A percentile compares a stretch with the other conserved stretches of the same genome.
Evolutionary conservation across 2,329 filamentous ascomycete species (phyloP).

Genomic region (Clathrospora elynae): DNA sequence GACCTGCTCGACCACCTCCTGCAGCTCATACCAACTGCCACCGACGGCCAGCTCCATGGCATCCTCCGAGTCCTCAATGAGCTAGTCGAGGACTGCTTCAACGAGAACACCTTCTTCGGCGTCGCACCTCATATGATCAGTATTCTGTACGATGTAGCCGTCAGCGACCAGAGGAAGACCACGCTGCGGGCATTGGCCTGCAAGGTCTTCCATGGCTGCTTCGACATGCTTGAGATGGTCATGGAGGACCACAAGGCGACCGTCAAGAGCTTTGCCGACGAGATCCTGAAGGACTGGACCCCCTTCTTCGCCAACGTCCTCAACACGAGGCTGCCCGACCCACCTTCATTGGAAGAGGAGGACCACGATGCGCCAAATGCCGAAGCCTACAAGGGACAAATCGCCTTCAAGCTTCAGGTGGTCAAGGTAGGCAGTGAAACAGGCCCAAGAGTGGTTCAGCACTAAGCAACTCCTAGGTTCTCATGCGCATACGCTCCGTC

Average conservation of each 20-base stretch:
- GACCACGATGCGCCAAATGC: conserved; percentile 60
- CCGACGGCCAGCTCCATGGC: conserved; percentile 82
- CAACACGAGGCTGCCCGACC: conserved; percentile 71
- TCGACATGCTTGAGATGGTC: conserved; percentile 95
- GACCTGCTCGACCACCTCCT: conserved; percentile 81
- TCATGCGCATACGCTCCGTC: conserved; percentile 84
- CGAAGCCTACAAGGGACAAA: conserved; percentile 76
- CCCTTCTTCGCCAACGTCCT: conserved; percentile 84
- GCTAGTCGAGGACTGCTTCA: conserved; percentile 90
- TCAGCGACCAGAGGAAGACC: conserved; percentile 74
- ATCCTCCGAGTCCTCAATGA: conserved; percentile 86
- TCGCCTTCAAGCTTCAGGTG: conserved; percentile 90
- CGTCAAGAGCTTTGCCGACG: conserved; percentile 87
- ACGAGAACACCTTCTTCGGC: conserved; percentile 91
- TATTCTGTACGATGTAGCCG: conserved; percentile 79
- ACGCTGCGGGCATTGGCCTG: conserved; percentile 83
- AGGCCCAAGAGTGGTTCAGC: background rate
- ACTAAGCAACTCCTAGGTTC: conserved; percentile 59
- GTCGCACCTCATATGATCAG: conserved; percentile 86
- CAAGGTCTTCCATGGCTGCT: conserved; percentile 86
- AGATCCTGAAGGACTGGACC: conserved; percentile 81
- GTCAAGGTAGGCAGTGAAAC: conserved; percentile 65
- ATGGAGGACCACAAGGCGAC: conserved; percentile 88
- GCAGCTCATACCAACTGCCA: conserved; percentile 74
- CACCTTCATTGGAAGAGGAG: conserved; percentile 63